These are phyloP conservation scores for Candida mattraensis DNA, from an alignment of 805 yeast species.

Conservation along the genomic window DNA sequence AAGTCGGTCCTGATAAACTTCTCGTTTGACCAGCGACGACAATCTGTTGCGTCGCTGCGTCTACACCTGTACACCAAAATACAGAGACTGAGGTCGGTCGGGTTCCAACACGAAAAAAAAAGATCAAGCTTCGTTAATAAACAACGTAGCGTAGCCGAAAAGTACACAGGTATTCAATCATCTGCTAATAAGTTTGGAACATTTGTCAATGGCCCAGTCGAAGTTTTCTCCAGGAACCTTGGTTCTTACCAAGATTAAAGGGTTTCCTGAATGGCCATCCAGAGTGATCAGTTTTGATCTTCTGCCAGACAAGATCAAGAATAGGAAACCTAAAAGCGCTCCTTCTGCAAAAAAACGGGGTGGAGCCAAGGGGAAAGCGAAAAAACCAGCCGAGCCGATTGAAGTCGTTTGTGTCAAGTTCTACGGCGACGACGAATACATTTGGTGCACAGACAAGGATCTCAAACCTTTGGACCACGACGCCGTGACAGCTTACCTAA, in stretches of 20 bases:
- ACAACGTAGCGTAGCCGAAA: too few relatives aligned
- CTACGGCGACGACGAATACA: conserved; percentile 69
- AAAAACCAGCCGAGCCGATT: conserved; percentile 29
- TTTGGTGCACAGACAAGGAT: conserved; percentile 61
- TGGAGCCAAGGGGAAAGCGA: conserved; percentile 14
- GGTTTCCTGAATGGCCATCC: conserved; percentile 91
- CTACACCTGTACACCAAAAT: too few relatives aligned
- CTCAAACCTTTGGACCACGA: conserved; percentile 45
- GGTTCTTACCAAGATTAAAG: conserved; percentile 80
- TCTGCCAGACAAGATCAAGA: conserved; percentile 56
- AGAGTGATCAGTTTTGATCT: conserved; percentile 64
- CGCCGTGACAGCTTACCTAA: conserved; percentile 36
- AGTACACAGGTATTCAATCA: conserved; percentile 2
- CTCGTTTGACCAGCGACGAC: too few relatives aligned
- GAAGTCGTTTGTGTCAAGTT: conserved; percentile 53
- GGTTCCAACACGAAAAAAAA: too few relatives aligned
- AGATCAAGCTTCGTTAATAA: too few relatives aligned
- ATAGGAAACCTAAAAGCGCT: conserved; percentile 49
- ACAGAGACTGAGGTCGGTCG: too few relatives aligned
- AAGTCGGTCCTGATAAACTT: too few relatives aligned
- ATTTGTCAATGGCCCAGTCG: conserved; percentile 4
- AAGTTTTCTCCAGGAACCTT: conserved; percentile 44
- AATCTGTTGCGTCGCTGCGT: too few relatives aligned
- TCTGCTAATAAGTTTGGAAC: conserved; percentile 5
- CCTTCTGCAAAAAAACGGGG: conserved; percentile 27